Percentiles rank a stretch among this genome's conserved stretches.
Evolutionary conservation across 768 basidiomycete genomes (phyloP).

Genomic region (Paxillus rubicundulus): DNA sequence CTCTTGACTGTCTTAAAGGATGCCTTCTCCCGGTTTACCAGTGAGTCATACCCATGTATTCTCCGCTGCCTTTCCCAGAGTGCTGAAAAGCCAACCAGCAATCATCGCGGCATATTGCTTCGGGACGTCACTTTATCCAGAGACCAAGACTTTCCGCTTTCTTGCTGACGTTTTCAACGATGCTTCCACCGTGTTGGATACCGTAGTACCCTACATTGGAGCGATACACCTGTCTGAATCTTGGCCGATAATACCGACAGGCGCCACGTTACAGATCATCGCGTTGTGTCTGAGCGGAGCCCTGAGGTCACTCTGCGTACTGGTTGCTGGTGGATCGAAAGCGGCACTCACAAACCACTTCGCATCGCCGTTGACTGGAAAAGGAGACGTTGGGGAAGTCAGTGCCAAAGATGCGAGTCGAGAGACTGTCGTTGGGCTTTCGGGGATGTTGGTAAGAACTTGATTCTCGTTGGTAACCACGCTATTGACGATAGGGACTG

Average conservation of each 20-base stretch:
- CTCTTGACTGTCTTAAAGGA: constrained; percentile 67
- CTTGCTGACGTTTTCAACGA: constrained; percentile 69
- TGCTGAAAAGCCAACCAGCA: constrained; percentile 37
- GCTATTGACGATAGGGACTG: constrained; percentile 1
- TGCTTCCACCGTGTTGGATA: constrained; percentile 55
- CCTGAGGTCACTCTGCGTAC: constrained; percentile 55
- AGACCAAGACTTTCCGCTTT: constrained; percentile 68
- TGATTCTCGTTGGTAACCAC: neutral
- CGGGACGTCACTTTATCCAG: constrained; percentile 63
- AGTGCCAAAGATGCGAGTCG: constrained; percentile 73
- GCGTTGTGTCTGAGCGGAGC: constrained; percentile 59
- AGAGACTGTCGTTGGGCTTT: constrained; percentile 64
- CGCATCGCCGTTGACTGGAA: constrained; percentile 46
- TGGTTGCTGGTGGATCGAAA: constrained; percentile 70
- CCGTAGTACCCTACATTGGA: constrained; percentile 54
- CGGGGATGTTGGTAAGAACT: constrained; percentile 62
- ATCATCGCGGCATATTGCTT: constrained; percentile 60
- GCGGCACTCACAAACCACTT: constrained; percentile 68
- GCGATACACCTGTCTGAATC: constrained; percentile 26
- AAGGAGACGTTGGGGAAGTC: constrained; percentile 67
- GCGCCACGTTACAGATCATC: constrained; percentile 39
- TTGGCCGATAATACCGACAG: constrained; percentile 33
- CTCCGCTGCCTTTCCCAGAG: neutral
- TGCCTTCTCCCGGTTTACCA: constrained; percentile 58
- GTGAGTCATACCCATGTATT: constrained; percentile 34